Base-by-base conservation (phyloP, 2,329 filamentous ascomycete genomes). In the Leptodontidium sp. region DNA sequence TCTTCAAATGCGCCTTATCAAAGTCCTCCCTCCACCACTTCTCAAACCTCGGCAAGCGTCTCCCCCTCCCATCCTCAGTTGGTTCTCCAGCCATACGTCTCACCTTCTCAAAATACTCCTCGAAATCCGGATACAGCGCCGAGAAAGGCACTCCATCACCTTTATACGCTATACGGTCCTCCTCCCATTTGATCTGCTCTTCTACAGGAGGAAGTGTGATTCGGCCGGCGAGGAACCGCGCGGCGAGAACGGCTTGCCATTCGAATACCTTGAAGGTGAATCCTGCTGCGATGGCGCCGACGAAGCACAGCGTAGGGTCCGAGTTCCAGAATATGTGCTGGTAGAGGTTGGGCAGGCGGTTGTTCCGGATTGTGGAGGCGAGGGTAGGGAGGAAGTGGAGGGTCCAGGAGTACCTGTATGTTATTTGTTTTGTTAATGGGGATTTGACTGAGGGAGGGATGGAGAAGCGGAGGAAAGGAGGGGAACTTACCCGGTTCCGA, bases 221-320 rank as follows among this genome's bases (percentile, higher is more conserved):
- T 1, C 86, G 81, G 0, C 87, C 87, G 0, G 88, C 84, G 0
- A 91, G 81, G 1, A 89, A 77, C 0, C 88, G 81, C 1, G 89
- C 88, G 0, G 85, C 87, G 1, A 87, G 82, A 0, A 91, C 88
- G 7, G 88, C 88, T 74, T 91, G 89, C 87, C 87, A 91, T 78
- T 91, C 89, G 66, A 90, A 91, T 38, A 91, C 84, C 75, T 89
- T 90, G 79, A 92, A 91, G 0, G 89, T 91, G 35, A 92, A 78
- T 0, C 86, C 86, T 0, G 85, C 85, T 1, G 80, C 80, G 67
- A 85, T 86, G 4, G 88, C 88, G 32, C 87, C 88, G 2, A 90
- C 81, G 73, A 90, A 90, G 2, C 85, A 78, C 11, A 90, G 78
- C 0, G 82, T 85, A 0, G 87, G 85, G 70, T 90, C 88, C 21